Base-by-base conservation (phyloP, 108 stramenopile genomes). In the Conticribra guillardii region DNA sequence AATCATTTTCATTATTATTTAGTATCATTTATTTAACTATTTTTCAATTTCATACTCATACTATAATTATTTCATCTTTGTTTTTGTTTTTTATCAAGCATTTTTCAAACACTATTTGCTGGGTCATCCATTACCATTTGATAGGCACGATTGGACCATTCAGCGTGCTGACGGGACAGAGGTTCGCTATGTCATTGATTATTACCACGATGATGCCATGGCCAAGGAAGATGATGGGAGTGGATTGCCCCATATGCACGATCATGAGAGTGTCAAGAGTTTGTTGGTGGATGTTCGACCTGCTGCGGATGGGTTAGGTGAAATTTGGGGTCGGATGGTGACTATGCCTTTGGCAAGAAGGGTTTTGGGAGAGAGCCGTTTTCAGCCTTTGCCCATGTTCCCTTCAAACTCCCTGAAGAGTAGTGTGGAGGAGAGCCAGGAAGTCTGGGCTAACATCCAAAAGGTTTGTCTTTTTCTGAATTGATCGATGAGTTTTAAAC, bases 61-160 rank as follows among this genome's bases (percentile, higher is more conserved):
- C n/a, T n/a, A n/a, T n/a, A n/a, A n/a, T n/a, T n/a, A n/a, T n/a
- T n/a, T n/a, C n/a, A n/a, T n/a, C n/a, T n/a, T n/a, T n/a, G n/a
- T n/a, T n/a, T n/a, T n/a, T n/a, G n/a, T n/a, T n/a, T n/a, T n/a
- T n/a, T n/a, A n/a, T n/a, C n/a, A n/a, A 78, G 99, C 98, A 4
- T 76, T 50, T 55, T 46, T 95, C 52, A 95, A 95, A 50, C 85
- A 95, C 48, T 81, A 79, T 46, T 27, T 97, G 21, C 66, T 99
- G 29, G 91, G 93, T 16, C 96, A 97, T 86, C 96, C 98, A 15
- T 41, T 94, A 23, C 99, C 99, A 7, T 99, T 97, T 57, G 98
- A 99, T 82, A 86, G 99, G 15, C 99, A 99, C 80, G 99, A 99
- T 85, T 99, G 99, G 99, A 93, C 96, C 2, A 81, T 97, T 7